Evolutionary conservation across 78 protist genomes (phyloP), one percentile per base, ranked within the genome.

Genomic region (Salpingoeca rosetta): DNA sequence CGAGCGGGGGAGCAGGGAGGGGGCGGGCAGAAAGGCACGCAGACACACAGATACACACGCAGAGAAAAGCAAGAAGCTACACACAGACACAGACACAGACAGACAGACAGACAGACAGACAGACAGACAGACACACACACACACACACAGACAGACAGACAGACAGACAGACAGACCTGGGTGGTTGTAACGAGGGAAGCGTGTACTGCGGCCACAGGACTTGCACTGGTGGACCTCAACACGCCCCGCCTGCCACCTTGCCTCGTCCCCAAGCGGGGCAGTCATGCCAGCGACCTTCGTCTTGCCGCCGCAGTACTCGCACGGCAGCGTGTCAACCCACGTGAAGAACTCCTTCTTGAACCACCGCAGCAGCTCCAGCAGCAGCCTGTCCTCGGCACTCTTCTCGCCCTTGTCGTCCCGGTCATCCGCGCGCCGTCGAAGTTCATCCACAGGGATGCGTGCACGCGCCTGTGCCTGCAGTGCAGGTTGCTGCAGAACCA

Each of bases 101-200:
- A n/a, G n/a, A n/a, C n/a, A n/a, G n/a, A n/a, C n/a, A n/a, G n/a
- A n/a, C n/a, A n/a, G n/a, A n/a, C n/a, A n/a, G n/a, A n/a, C n/a
- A n/a, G n/a, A n/a, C n/a, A n/a, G n/a, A n/a, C n/a, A n/a, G n/a
- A n/a, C n/a, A n/a, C n/a, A n/a, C n/a, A n/a, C n/a, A n/a, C n/a
- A n/a, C n/a, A n/a, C n/a, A n/a, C n/a, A n/a, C n/a, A n/a, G n/a
- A n/a, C n/a, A n/a, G n/a, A n/a, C n/a, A n/a, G n/a, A n/a, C n/a
- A n/a, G n/a, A n/a, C n/a, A n/a, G n/a, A n/a, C n/a, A n/a, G n/a
- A n/a, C n/a, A n/a, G n/a, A n/a, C n/a, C n/a, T n/a, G 87, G 83
- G 80, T 79, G 72, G 81, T 88, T 88, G 84, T 86, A 88, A 31
- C 94, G 85, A 38, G 94, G 94, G 79, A 91, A 85, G 27, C 93